Base-by-base conservation (phyloP, 495 filamentous ascomycete species). In the Penicillium ucsense region DNA sequence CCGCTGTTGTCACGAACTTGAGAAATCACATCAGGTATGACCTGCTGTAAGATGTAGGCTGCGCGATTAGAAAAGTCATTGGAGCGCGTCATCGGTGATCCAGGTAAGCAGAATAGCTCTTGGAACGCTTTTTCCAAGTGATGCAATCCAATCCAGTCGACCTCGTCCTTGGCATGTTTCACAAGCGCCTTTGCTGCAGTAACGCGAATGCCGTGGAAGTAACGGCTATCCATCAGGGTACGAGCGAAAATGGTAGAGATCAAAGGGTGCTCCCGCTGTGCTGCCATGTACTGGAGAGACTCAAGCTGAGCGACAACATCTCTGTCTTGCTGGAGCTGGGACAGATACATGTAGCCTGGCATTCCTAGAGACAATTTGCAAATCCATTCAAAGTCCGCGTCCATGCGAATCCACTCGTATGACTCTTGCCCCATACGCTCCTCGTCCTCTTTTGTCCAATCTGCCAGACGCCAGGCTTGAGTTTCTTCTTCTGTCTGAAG, bases 351-450 rank as follows among this genome's bases (percentile, higher is more conserved):
- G 70, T 96, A 97, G 3, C 84, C 76, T 6, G 87, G 88, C 81
- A 95, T 86, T 31, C 77, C 80, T 41, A 90, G 74, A 36, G 80
- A 79, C 43, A 86, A 74, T 43, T 84, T 83, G 67, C 86, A 90
- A 35, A 96, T 81, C 92, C 92, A 99, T 59, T 99, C 92, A 55
- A 96, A 96, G 64, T 99, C 92, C 12, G 90, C 88, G 66, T 99
- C 92, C 75, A 97, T 86, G 10, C 92, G 82, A 49, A 97, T 92
- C 92, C 92, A 99, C 62, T 99, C 92, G 59, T 96, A 99, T 3
- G 85, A 92, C 59, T 99, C 92, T 45, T 89, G 81, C 35, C 88
- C 86, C 94, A 99, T 99, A 49, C 77, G 75, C 6, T 83, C 76
- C 59, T 97, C 89, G 8, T 89, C 84, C 34, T 89, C 85, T 47